phyloP scores from a whole-genome alignment of 1,284 basidiomycete species.

The Coniferiporia weirii region DNA sequence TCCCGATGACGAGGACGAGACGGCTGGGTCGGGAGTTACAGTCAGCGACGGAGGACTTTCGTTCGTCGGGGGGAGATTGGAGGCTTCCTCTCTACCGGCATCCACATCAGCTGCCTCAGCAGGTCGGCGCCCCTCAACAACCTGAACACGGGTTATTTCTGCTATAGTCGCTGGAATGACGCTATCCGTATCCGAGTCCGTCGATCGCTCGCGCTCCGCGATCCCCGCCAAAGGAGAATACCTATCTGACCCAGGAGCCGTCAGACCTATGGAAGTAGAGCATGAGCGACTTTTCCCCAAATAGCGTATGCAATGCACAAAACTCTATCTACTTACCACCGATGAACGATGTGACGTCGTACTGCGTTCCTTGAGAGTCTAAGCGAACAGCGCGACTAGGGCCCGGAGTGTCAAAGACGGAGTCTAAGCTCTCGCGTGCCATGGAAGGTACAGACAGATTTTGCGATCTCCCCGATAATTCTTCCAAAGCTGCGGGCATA shows the following conservation, averaged over 20 bases:
- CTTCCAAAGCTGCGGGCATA: conserved; percentile 23
- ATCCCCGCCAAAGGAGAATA: conserved; percentile 12
- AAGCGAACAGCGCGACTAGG: conserved; percentile 23
- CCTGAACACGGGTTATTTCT: conserved; percentile 11
- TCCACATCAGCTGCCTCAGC: conserved; percentile 3
- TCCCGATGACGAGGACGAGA: not conserved
- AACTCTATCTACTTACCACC: conserved; percentile 42
- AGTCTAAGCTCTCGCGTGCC: conserved; percentile 28
- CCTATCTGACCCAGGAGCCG: conserved; percentile 17
- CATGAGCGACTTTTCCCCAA: not conserved
- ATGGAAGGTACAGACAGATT: conserved; percentile 32
- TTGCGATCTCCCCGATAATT: conserved; percentile 17
- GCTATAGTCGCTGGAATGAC: conserved; percentile 15
- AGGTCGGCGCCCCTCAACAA: conserved; percentile 12
- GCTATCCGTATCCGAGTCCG: conserved; percentile 10
- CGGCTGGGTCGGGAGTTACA: not conserved
- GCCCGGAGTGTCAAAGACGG: conserved; percentile 21
- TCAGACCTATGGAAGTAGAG: conserved; percentile 21
- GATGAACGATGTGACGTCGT: conserved; percentile 74
- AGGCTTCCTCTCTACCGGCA: conserved; percentile 2
- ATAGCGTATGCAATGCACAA: not conserved
- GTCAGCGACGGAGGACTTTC: not conserved
- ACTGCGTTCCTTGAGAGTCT: conserved; percentile 51
- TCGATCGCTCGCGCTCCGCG: conserved; percentile 10
- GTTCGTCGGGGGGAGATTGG: not conserved